Evolutionary conservation across 306 rosid species (phyloP).

Genomic region (Parietaria judaica): DNA sequence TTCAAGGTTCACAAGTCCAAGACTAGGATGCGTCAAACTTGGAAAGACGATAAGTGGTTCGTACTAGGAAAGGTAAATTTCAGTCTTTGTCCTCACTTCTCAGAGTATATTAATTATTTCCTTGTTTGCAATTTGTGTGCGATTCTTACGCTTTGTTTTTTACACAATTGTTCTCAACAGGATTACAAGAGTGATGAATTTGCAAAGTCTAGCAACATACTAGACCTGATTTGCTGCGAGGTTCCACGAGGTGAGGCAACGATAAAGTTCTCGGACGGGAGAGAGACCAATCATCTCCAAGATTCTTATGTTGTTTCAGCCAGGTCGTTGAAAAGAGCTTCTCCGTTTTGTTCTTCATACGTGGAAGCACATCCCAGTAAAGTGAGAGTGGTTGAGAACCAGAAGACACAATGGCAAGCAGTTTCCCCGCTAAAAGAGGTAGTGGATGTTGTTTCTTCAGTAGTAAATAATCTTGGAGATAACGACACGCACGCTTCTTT

Average conservation of each 20-base stretch:
- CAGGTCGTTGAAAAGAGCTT: conserved; percentile 44
- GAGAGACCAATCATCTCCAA: conserved; percentile 28
- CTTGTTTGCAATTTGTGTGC: too few species aligned
- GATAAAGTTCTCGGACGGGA: conserved; percentile 15
- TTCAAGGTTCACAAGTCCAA: conserved; percentile 31
- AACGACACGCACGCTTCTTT: conserved; percentile 45
- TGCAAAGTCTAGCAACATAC: conserved; percentile 19
- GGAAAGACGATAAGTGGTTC: conserved; percentile 60
- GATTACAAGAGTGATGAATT: conserved; percentile 20
- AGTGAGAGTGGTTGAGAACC: conserved; percentile 37
- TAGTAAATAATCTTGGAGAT: conserved; percentile 49
- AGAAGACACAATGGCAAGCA: conserved; percentile 24
- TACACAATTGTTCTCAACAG: conserved; percentile 17
- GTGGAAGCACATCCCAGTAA: conserved; percentile 42
- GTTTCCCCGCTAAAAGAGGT: conserved; percentile 44
- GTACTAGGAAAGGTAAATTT: conserved; percentile 41
- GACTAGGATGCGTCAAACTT: conserved; percentile 50
- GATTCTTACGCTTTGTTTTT: too few species aligned
- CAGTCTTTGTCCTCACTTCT: neutral
- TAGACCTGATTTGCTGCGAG: conserved; percentile 22
- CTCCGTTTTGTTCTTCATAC: conserved; percentile 28
- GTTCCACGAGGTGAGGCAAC: conserved; percentile 19
- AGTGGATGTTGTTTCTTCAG: conserved; percentile 75
- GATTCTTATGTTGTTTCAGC: conserved; percentile 35
- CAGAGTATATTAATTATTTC: too few species aligned